These are phyloP conservation scores for Termitomyces sp. DNA, from an alignment of 768 basidiomycete species.

Conservation along the genomic window DNA sequence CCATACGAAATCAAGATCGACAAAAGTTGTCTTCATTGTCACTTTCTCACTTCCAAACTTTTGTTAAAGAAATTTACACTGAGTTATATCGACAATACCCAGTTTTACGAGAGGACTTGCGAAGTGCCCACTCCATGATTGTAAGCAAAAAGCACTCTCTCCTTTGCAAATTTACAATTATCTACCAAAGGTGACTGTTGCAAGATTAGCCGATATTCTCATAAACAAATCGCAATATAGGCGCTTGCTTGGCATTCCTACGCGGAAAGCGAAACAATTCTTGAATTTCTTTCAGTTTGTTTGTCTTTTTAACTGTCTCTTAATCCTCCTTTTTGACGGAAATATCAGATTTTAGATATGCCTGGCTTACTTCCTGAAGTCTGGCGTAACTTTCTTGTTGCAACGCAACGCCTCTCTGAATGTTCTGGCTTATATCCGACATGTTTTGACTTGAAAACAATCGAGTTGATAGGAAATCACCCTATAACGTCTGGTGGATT, in stretches of 20 bases:
- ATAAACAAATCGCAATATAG: constrained; percentile 1
- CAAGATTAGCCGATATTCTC: not conserved
- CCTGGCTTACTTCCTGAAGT: not conserved
- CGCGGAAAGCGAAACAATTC: constrained; percentile 1
- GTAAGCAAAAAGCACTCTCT: not conserved
- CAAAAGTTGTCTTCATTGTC: not conserved
- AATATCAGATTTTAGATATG: constrained; percentile 4
- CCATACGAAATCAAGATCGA: not conserved
- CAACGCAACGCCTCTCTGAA: constrained; percentile 6
- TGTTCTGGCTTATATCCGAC: constrained; percentile 7
- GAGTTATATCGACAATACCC: not conserved
- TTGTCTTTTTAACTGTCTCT: not conserved
- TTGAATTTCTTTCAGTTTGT: constrained; percentile 9
- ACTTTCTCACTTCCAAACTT: not conserved
- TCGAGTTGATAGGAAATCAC: not conserved
- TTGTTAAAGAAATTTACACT: not conserved
- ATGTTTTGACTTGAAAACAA: constrained; percentile 6
- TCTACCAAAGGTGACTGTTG: not conserved
- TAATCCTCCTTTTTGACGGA: not conserved
- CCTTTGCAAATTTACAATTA: not conserved
- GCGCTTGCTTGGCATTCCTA: not conserved
- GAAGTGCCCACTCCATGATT: not conserved
- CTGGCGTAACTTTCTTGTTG: constrained; percentile 9
- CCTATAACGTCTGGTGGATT: constrained; percentile 2
- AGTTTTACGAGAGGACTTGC: not conserved